Base-by-base conservation (phyloP, 1,139 yeast genomes). In the Sugiyamaella pinicola region DNA sequence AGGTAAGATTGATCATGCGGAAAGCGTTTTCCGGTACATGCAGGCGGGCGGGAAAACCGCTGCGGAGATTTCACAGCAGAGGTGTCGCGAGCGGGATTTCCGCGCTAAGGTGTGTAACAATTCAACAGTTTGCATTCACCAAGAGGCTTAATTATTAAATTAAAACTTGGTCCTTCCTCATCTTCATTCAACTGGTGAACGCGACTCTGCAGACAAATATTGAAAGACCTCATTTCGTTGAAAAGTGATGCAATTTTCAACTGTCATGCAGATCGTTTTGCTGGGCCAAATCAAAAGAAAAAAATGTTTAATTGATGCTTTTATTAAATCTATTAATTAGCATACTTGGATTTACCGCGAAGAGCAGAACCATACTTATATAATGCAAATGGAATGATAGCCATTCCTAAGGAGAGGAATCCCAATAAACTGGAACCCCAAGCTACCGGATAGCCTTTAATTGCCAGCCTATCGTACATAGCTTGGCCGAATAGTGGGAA, bases 401-500 rank as follows among this genome's bases (percentile, higher is more conserved):
- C 72, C 78, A 81, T 72, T 1, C 61, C 72, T 13, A 74, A 51
- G 2, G 76, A 61, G 34, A 79, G 64, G 50, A 75, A 74, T 0
- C 76, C 84, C 49, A 81, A 64, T 13, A 81, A 58, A 4, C 79
- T 72, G 2, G 78, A 70, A 0, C 84, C 85, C 81, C 81, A 80
- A 0, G 75, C 85, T n/a, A 80, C 82, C 3, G 84, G 83, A 61
- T 71, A 81, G 50, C 70, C 74, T 1, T 71, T 60, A 8, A 75
- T 64, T 9, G 70, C 74, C 49, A 80, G 65, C 59, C 78, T 78
- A 39, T 66, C 58, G 60, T 75, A 83, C 74, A 83, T 71, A 1
- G 77, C 74, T 46, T 69, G 66, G 3, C 84, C 86, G 63, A 83
- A 82, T 47, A 83, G 69, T 42, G 88, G 87, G 73, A 83, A 83